A percentile compares a stretch with the other conserved stretches of the same genome.
Evolutionary conservation across 805 yeast species (phyloP).

Genomic region (Wickerhamiella allomyrinae): DNA sequence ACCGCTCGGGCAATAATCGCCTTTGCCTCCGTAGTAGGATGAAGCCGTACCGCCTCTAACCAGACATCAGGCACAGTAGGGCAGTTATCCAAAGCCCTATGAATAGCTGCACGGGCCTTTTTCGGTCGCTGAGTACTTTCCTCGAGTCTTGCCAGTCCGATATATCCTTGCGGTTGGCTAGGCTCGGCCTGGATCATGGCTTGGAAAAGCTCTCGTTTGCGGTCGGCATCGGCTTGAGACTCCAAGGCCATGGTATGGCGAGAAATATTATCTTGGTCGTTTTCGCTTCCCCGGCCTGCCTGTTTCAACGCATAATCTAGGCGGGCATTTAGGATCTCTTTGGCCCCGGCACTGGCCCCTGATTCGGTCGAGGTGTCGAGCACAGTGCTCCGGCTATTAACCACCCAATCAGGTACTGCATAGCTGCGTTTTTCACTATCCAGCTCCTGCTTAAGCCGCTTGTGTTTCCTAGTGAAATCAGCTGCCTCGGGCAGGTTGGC

Average conservation of each 20-base stretch:
- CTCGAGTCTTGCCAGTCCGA: constrained; percentile 71
- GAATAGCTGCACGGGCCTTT: constrained; percentile 45
- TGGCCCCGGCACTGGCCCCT: constrained; percentile 22
- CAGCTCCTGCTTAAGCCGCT: constrained; percentile 48
- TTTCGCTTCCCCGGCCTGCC: constrained; percentile 5
- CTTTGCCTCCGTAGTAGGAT: constrained; percentile 38
- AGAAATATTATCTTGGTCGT: constrained; percentile 13
- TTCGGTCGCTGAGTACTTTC: constrained; percentile 41
- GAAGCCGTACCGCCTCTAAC: constrained; percentile 63
- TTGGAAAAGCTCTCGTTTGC: constrained; percentile 43
- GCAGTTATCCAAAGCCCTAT: constrained; percentile 60
- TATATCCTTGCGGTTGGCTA: constrained; percentile 62
- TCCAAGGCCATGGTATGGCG: constrained; percentile 22
- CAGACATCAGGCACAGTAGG: constrained; percentile 61
- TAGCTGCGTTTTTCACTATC: constrained; percentile 56
- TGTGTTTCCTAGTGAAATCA: constrained; percentile 69
- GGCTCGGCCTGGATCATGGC: constrained; percentile 65
- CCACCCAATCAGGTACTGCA: constrained; percentile 65
- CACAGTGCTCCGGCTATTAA: constrained; percentile 20
- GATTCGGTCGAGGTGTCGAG: background rate
- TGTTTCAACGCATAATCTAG: constrained; percentile 21
- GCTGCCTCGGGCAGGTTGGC: constrained; percentile 70
- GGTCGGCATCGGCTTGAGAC: constrained; percentile 45
- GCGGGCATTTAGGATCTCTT: constrained; percentile 14
- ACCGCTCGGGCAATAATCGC: constrained; percentile 54